Evolutionary conservation across 352 stramenopile species (phyloP).

Genomic region (Phytopythium delawarense): DNA sequence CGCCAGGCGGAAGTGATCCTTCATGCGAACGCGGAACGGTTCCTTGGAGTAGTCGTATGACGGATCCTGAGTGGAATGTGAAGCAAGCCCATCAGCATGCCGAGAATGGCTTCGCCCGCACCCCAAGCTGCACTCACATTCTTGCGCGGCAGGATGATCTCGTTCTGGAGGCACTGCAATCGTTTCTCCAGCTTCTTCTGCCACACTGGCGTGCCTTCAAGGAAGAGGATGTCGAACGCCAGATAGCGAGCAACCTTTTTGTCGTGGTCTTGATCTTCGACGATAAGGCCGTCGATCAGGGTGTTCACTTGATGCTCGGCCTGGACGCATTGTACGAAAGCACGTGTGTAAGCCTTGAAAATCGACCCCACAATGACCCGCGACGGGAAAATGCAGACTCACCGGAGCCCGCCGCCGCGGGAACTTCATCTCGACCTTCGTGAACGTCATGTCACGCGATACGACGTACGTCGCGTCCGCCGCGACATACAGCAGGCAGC

Average conservation of each 20-base stretch:
- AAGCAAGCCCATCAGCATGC: not conserved
- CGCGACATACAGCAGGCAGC: constrained; percentile 73
- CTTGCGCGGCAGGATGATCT: constrained; percentile 84
- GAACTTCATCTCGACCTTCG: constrained; percentile 88
- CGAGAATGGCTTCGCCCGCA: not conserved
- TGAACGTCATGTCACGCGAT: constrained; percentile 79
- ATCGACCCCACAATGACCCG: no score
- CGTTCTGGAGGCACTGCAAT: constrained; percentile 85
- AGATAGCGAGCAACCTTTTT: constrained; percentile 73
- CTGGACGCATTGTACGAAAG: constrained; percentile 13
- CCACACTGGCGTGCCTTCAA: constrained; percentile 76
- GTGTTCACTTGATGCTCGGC: constrained; percentile 73
- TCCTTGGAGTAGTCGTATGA: constrained; percentile 76
- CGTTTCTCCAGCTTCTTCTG: constrained; percentile 87
- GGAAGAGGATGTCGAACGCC: constrained; percentile 80
- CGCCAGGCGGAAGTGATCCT: constrained; percentile 82
- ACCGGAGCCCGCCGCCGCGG: constrained; percentile 69
- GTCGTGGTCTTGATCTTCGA: constrained; percentile 81
- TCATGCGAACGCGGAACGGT: constrained; percentile 87
- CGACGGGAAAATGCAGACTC: constrained; percentile 3
- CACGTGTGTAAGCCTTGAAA: no score
- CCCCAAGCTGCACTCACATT: constrained; percentile 40
- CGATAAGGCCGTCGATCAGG: constrained; percentile 80
- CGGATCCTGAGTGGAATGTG: constrained; percentile 36
- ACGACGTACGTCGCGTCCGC: constrained; percentile 73